A percentile compares a stretch with the other conserved stretches of the same genome.
Evolutionary conservation across 2,329 filamentous ascomycete genomes (phyloP).

Genomic region (Purpureocillium takamizusanense): DNA sequence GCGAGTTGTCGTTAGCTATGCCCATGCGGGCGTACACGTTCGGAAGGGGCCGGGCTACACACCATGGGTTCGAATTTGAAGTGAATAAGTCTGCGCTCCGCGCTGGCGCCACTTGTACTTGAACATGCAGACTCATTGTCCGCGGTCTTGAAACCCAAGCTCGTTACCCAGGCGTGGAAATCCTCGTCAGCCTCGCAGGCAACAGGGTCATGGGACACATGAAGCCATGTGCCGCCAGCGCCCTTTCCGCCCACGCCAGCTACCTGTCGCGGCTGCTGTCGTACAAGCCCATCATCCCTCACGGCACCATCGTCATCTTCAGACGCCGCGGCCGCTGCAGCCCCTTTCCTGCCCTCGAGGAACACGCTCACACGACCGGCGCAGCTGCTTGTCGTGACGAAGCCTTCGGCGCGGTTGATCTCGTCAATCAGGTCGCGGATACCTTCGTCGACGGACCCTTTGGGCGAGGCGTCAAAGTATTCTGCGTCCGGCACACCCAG

Average conservation of each 20-base stretch:
- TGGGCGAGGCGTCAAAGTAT: constrained; percentile 80
- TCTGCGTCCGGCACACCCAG: constrained; percentile 59
- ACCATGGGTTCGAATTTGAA: constrained; percentile 97
- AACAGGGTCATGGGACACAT: constrained; percentile 70
- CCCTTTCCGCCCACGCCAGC: constrained; percentile 77
- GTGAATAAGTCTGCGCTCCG: constrained; percentile 51
- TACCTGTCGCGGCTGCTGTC: constrained; percentile 16
- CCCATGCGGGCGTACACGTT: too few species aligned
- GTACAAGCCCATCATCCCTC: too few species aligned
- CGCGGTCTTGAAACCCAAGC: constrained; percentile 17
- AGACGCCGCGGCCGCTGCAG: neutral
- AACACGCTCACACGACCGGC: constrained; percentile 83
- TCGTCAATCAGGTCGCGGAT: constrained; percentile 70
- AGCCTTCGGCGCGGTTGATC: constrained; percentile 65
- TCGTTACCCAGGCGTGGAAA: constrained; percentile 19
- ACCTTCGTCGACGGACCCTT: constrained; percentile 73
- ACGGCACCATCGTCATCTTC: constrained; percentile 2
- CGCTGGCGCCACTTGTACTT: constrained; percentile 10
- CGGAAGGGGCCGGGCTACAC: constrained; percentile 22
- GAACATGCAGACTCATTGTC: constrained; percentile 9
- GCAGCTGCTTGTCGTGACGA: constrained; percentile 91
- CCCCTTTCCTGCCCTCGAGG: constrained; percentile 60
- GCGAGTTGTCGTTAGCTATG: neutral
- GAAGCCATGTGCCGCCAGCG: constrained; percentile 75
- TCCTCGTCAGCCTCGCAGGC: constrained; percentile 8